phyloP scores from a whole-genome alignment of 2,329 filamentous ascomycete species.

The Fusarium sp. region DNA sequence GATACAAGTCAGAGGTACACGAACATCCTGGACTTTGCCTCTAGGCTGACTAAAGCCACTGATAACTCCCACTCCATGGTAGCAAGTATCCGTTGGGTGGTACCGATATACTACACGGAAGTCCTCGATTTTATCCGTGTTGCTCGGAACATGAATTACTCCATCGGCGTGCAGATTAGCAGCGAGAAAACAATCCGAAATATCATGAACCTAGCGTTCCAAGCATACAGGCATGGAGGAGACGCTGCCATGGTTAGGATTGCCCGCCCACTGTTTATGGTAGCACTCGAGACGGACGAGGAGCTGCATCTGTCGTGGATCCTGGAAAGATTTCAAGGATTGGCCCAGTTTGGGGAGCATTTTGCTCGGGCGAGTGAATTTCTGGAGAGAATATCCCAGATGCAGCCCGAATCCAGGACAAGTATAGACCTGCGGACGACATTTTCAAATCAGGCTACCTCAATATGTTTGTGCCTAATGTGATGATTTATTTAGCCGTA shows the following conservation, averaged over 20 bases:
- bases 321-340: background rate
- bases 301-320: background rate
- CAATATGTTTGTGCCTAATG: background rate
- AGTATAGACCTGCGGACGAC: background rate
- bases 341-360: background rate
- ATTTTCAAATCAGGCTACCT: background rate
- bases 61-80: background rate
- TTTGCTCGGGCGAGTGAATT: background rate
- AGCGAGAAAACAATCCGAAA: background rate
- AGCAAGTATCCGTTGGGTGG: background rate
- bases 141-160: background rate
- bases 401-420: background rate
- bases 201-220: background rate
- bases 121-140: background rate
- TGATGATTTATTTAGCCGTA: background rate
- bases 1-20: background rate
- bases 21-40: background rate
- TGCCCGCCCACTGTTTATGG: background rate
- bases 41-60: background rate
- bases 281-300: background rate
- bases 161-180: rapidly evolving
- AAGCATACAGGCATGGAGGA: background rate
- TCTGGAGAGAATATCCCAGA: background rate
- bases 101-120: background rate
- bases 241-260: background rate